Conservation (phyloP, 2,329 filamentous ascomycete genomes). For the Lecanicillium sp. region DNA sequence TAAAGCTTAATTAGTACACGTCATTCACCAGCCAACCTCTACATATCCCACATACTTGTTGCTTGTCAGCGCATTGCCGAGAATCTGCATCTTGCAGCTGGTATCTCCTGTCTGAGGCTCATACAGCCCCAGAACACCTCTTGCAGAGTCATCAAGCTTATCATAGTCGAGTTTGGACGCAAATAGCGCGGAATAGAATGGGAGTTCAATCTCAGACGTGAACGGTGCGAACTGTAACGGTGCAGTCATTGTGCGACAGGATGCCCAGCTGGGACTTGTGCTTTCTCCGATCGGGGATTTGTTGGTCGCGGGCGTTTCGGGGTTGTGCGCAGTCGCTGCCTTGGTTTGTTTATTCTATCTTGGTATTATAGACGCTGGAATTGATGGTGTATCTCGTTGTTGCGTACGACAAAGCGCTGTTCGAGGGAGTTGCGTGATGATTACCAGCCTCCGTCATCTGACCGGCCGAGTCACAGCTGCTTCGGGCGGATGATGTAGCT, state of each 20-base stretch:
- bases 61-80: slow-evolving; percentile 76
- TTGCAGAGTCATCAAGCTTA: slow-evolving; percentile 89
- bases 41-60: slow-evolving; percentile 51
- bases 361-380: not conserved
- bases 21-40: not conserved
- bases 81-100: slow-evolving; percentile 83
- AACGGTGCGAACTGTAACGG: slow-evolving; percentile 72
- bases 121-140: slow-evolving; percentile 79
- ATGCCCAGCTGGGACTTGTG: not conserved
- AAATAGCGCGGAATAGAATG: slow-evolving; percentile 91
- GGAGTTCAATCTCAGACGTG: slow-evolving; percentile 86
- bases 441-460: slow-evolving; percentile 1
- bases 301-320: not conserved
- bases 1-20: slow-evolving; percentile 22
- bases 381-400: not conserved
- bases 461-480: not conserved
- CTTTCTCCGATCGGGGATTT: not conserved
- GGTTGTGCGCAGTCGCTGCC: not conserved
- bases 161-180: slow-evolving; percentile 93
- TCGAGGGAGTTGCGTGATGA: not conserved
- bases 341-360: not conserved
- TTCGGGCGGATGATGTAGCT: not conserved
- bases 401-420: too few relatives aligned
- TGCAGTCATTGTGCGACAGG: slow-evolving; percentile 35
- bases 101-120: slow-evolving; percentile 71